Base-by-base conservation (phyloP, 2,329 filamentous ascomycete genomes). In the Didymella sp. region DNA sequence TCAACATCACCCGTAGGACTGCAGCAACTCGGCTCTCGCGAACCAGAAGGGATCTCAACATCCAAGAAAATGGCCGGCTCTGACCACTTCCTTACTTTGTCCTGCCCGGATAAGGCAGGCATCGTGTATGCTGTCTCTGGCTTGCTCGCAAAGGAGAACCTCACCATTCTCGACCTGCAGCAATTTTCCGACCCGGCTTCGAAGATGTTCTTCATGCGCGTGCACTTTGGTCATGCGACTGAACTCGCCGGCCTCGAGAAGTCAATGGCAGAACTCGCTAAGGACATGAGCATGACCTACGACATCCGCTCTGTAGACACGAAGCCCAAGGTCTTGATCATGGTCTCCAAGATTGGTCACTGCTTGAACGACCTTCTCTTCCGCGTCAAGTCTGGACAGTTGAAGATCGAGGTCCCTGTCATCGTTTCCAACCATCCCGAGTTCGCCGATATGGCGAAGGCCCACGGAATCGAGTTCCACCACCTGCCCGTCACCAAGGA, bases 261-360 rank as follows among this genome's bases (percentile, higher is more conserved):
- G 80, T 82, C 85, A 6, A 88, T 94, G 67, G 77, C 80, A 25
- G 76, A 81, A 38, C 85, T 91, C 49, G 88, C 88, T 3, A 68
- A 78, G 48, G 81, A 87, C 24, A 85, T 91, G 78, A 71, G 81
- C 56, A 89, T 92, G 87, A 81, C 86, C 67, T 92, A 89, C 79
- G 83, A 90, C 67, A 83, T 95, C 67, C 84, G 87, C 13, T 85
- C 89, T 3, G 84, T 87, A 12, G 79, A 86, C 46, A 82, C 87
- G 69, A 92, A 92, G 79, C 87, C 88, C 55, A 85, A 87, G 63
- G 88, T 93, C 45, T 81, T 95, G 68, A 91, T 95, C 81, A 94
- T 95, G 90, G 91, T 94, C 27, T 93, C 90, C 70, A 93, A 93
- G 80, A 93, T 92, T 68, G 91, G 90, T 8, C 90, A 94, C 81